phyloP scores from a whole-genome alignment of 2,329 filamentous ascomycete genomes.

The Arthrobotrys musiformis region DNA sequence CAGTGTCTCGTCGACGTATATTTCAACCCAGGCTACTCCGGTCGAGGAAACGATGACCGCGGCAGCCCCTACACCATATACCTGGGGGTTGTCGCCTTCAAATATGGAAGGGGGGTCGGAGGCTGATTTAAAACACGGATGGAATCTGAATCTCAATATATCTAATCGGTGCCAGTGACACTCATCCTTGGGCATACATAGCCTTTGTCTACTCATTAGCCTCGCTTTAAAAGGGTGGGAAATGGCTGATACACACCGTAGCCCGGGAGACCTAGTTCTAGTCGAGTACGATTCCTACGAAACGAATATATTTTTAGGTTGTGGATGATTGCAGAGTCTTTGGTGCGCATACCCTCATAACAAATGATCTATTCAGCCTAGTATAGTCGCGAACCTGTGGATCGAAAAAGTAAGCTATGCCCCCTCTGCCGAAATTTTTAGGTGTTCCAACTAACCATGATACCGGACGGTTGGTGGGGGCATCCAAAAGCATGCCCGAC shows the following conservation, averaged over 20 bases:
- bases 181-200: slow-evolving; percentile 72
- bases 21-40: slow-evolving; percentile 85
- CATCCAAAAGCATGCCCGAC: slow-evolving; percentile 90
- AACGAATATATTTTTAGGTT: not conserved
- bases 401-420: not conserved
- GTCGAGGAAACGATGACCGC: slow-evolving; percentile 81
- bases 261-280: slow-evolving; percentile 57
- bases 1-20: slow-evolving; percentile 86
- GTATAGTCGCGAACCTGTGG: slow-evolving; percentile 55
- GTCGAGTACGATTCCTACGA: slow-evolving; percentile 58
- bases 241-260: slow-evolving; percentile 33
- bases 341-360: slow-evolving; percentile 52
- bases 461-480: slow-evolving; percentile 86
- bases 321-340: not conserved
- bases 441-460: slow-evolving; percentile 73
- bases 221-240: not conserved
- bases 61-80: slow-evolving; percentile 73
- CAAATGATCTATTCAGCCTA: slow-evolving; percentile 57
- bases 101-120: slow-evolving; percentile 70
- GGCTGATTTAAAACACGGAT: slow-evolving; percentile 88
- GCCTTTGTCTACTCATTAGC: slow-evolving; percentile 45
- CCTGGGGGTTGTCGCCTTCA: slow-evolving; percentile 57
- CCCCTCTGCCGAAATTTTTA: not conserved
- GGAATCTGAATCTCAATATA: slow-evolving; percentile 84
- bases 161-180: slow-evolving; percentile 93